phyloP scores from a whole-genome alignment of 257 asterid genomes.

The Ilex aquifolium region DNA sequence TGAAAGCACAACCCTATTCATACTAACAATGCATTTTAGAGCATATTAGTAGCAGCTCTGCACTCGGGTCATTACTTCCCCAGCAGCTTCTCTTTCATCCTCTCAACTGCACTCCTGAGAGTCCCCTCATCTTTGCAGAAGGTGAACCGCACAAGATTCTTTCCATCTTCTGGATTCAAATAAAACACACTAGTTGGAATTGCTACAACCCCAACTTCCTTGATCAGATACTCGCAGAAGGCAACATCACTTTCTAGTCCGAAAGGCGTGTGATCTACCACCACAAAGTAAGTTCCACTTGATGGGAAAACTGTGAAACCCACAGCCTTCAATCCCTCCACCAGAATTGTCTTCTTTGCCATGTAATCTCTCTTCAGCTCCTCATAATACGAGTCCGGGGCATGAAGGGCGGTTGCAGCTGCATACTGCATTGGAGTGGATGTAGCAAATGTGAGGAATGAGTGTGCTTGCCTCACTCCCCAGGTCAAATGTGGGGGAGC shows the following conservation, averaged over 20 bases:
- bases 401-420: constrained; percentile 69
- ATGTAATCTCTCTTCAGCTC: constrained; percentile 72
- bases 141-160: constrained; percentile 91
- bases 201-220: constrained; percentile 92
- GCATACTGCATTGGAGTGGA: constrained; percentile 97
- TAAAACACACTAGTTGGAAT: constrained; percentile 93
- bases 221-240: constrained; percentile 86
- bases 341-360: constrained; percentile 65
- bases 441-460: constrained; percentile 86
- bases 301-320: constrained; percentile 82
- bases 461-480: constrained; percentile 93
- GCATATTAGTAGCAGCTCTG: background rate
- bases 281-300: constrained; percentile 88
- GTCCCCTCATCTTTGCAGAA: constrained; percentile 91
- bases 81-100: constrained; percentile 54
- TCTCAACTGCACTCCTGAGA: constrained; percentile 53
- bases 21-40: too few relatives aligned
- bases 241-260: constrained; percentile 68
- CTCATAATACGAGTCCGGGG: constrained; percentile 69
- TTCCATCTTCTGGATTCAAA: constrained; percentile 86
- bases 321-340: constrained; percentile 74
- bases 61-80: constrained; percentile 24
- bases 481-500: constrained; percentile 90
- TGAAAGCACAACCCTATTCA: too few relatives aligned
- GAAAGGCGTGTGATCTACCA: constrained; percentile 85